phyloP scores from a whole-genome alignment of 768 basidiomycete species.

The Clavulina sp. region DNA sequence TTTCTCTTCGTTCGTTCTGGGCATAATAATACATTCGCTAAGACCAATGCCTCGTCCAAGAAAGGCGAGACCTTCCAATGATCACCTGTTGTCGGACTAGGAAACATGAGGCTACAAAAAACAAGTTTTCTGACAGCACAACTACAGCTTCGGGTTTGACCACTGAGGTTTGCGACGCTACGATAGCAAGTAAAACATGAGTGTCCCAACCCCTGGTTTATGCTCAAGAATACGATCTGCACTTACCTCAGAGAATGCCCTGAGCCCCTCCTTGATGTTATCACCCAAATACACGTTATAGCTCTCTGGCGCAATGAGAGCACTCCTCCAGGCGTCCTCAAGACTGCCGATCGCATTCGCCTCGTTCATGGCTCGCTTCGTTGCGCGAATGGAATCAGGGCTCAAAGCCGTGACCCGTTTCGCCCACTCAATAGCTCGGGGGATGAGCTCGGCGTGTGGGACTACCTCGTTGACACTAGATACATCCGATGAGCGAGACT shows the following conservation, averaged over 20 bases:
- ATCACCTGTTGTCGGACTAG: no score
- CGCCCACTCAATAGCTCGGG: conserved; percentile 46
- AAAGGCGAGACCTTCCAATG: no score
- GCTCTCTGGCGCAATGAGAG: conserved; percentile 31
- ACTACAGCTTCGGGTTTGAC: background rate
- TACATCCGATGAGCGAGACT: background rate
- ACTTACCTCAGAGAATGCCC: conserved; percentile 41
- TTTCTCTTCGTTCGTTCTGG: no score
- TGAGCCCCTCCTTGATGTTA: conserved; percentile 63
- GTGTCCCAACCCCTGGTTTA: background rate
- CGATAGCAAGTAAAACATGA: background rate
- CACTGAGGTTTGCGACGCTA: background rate
- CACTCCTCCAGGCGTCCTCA: conserved; percentile 31
- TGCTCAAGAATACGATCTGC: background rate
- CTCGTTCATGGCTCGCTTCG: conserved; percentile 51
- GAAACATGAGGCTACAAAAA: no score
- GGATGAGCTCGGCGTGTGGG: conserved; percentile 33
- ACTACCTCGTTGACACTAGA: conserved; percentile 56
- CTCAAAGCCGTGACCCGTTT: conserved; percentile 43
- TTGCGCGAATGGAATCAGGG: conserved; percentile 61
- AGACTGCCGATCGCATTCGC: conserved; percentile 32
- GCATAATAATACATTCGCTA: no score
- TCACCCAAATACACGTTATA: conserved; percentile 37
- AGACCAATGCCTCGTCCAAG: no score
- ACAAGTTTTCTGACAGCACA: no score